These are phyloP conservation scores for Heliamphora pulchella DNA, from an alignment of 179 eudicot species.

Conservation along the genomic window DNA sequence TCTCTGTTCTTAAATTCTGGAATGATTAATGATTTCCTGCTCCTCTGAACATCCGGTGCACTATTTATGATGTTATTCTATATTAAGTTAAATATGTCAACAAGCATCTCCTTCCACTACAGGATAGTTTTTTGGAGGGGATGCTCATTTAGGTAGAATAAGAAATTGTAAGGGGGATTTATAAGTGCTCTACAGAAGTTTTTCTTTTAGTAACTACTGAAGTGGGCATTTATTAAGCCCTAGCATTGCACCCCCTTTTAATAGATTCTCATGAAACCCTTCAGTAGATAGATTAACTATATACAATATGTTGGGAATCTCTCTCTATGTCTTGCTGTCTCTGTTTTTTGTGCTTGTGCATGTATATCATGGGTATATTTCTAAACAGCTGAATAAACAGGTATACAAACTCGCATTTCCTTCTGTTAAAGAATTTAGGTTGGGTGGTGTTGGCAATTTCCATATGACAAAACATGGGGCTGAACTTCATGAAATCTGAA, in stretches of 20 bases:
- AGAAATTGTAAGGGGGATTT: neutral
- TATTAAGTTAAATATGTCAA: neutral
- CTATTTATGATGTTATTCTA: neutral
- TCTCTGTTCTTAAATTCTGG: neutral
- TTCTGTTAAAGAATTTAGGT: too few relatives aligned
- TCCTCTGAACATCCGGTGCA: neutral
- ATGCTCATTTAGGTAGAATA: neutral
- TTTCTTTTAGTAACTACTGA: too few relatives aligned
- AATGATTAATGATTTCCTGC: neutral
- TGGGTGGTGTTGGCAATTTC: too few relatives aligned
- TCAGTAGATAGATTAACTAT: too few relatives aligned
- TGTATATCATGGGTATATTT: too few relatives aligned
- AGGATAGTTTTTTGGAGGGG: neutral
- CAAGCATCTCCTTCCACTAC: neutral
- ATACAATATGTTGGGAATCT: too few relatives aligned
- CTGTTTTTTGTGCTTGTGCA: too few relatives aligned
- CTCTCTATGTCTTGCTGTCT: too few relatives aligned
- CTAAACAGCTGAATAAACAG: too few relatives aligned
- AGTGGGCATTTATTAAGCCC: neutral
- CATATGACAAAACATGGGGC: too few relatives aligned
- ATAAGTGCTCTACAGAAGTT: neutral
- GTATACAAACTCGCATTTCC: too few relatives aligned
- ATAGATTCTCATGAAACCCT: neutral
- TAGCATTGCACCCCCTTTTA: neutral
- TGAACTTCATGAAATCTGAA: too few relatives aligned